Percentiles rank a stretch among this genome's conserved stretches.
Evolutionary conservation across 2,329 filamentous ascomycete genomes (phyloP).

Genomic region (Xylariaceae sp.): DNA sequence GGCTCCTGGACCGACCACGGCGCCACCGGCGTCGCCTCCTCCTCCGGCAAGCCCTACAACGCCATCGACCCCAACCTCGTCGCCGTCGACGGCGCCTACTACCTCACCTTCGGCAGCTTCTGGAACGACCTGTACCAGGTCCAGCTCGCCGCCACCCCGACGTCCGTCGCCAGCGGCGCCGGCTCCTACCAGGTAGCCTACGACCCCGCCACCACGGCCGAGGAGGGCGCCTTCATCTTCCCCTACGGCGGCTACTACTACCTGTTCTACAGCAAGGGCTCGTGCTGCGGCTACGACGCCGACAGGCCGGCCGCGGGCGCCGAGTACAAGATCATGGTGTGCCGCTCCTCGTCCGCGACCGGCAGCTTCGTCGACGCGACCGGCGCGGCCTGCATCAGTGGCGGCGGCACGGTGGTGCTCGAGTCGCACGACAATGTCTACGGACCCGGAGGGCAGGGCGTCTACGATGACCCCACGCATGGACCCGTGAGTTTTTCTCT

Average conservation of each 20-base stretch:
- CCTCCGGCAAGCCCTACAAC: conserved; percentile 43
- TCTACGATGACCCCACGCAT: conserved; percentile 28
- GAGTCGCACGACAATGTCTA: conserved; percentile 57
- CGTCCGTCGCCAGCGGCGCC: conserved; percentile 42
- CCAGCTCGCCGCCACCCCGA: conserved; percentile 33
- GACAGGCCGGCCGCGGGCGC: conserved; percentile 44
- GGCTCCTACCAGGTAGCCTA: conserved; percentile 46
- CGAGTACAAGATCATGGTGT: conserved; percentile 61
- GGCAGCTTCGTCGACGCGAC: conserved; percentile 38
- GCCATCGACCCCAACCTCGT: conserved; percentile 58
- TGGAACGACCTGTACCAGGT: conserved; percentile 63
- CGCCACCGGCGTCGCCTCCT: conserved; percentile 45
- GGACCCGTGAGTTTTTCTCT: conserved; percentile 21
- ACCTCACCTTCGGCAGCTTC: conserved; percentile 64
- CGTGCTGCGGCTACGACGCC: conserved; percentile 53
- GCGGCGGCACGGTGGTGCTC: conserved; percentile 58
- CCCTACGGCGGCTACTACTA: conserved; percentile 54
- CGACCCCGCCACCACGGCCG: conserved; percentile 43
- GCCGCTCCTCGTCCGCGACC: conserved; percentile 46
- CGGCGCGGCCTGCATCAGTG: conserved; percentile 19
- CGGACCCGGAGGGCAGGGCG: conserved; percentile 58
- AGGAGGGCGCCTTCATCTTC: conserved; percentile 52
- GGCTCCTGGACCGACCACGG: conserved; percentile 60
- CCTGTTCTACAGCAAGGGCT: conserved; percentile 55
- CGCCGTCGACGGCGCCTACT: conserved; percentile 36